Base-by-base conservation (phyloP, 2,329 filamentous ascomycete species). In the Claviceps sp. region DNA sequence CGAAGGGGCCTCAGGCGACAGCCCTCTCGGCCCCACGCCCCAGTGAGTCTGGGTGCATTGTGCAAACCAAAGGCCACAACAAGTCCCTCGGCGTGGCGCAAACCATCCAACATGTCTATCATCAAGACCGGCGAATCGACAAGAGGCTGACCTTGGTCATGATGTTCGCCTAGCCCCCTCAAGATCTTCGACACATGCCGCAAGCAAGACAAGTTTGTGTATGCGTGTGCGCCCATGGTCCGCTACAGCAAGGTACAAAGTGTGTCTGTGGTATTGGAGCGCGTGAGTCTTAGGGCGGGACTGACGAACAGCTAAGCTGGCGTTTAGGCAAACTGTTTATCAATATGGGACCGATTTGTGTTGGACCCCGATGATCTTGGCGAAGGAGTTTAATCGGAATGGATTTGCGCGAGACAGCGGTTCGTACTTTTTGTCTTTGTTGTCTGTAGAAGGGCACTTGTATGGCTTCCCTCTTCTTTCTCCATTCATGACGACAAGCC, bases 351-450 rank as follows among this genome's bases (percentile, higher is more conserved):
- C 78, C 16, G 82, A 86, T 62, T 63, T 86, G 6, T 80, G 77
- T 57, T 86, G 83, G 77, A 85, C 82, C 2, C 83, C 83, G 44
- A 86, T 86, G 83, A 79, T 84, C 51, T 68, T 84, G 3, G 80
- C 81, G 49, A 84, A 83, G 60, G 81, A 84, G 61, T 85, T 84
- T 63, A 83, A 83, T 66, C 72, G 81, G 23, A 83, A 71, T 59
- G 62, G 66, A 20, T 67, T 77, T 57, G 81, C 81, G 48, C 71
- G 81, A 52, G 77, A 82, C 55, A 80, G 77, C 61, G 80, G 77
- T 79, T 56, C 47, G 66, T 23, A 17, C 17, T 23, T 39, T 39
- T 17, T 23, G 11, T 4, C 14, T 37, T 40, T 45, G 11, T 13
- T 34, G 3, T 11, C 29, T 34, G 29, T 11, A 34, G 3, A 11